These are phyloP conservation scores for Glarea lozoyensis DNA, from an alignment of 495 filamentous ascomycete genomes.

Conservation along the genomic window DNA sequence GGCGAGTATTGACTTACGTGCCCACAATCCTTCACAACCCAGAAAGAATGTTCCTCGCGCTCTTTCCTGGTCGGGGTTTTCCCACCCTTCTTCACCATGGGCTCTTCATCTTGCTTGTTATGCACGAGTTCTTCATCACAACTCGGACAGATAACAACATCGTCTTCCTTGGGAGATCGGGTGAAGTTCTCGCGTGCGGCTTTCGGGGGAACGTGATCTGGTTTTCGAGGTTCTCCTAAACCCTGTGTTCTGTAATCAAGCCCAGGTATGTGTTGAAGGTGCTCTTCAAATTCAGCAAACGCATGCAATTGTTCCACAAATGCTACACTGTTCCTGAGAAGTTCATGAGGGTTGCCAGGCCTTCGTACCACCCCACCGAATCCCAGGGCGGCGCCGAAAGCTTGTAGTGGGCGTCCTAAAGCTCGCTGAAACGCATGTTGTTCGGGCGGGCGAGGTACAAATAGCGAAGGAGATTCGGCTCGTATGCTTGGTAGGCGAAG, in stretches of 20 bases:
- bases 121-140: conserved; percentile 59
- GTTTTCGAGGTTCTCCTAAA: conserved; percentile 20
- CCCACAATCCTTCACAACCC: conserved; percentile 65
- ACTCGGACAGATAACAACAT: conserved; percentile 61
- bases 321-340: too few relatives aligned
- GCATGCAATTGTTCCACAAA: conserved; percentile 1
- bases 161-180: conserved; percentile 49
- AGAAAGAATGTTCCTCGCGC: conserved; percentile 50
- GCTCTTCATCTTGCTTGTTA: conserved; percentile 42
- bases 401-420: not conserved
- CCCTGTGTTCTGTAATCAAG: conserved; percentile 24
- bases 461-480: conserved; percentile 12
- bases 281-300: not conserved
- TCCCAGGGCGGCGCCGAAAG: not conserved
- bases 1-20: conserved; percentile 52
- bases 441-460: conserved; percentile 2
- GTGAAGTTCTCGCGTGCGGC: conserved; percentile 55
- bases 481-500: conserved; percentile 1
- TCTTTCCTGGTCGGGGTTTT: conserved; percentile 18
- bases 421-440: not conserved
- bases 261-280: conserved; percentile 14
- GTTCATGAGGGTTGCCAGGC: not conserved
- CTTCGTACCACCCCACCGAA: not conserved
- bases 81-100: conserved; percentile 13
- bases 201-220: conserved; percentile 48